phyloP scores from a whole-genome alignment of 495 filamentous ascomycete species.

The Penicillium bovifimosum region DNA sequence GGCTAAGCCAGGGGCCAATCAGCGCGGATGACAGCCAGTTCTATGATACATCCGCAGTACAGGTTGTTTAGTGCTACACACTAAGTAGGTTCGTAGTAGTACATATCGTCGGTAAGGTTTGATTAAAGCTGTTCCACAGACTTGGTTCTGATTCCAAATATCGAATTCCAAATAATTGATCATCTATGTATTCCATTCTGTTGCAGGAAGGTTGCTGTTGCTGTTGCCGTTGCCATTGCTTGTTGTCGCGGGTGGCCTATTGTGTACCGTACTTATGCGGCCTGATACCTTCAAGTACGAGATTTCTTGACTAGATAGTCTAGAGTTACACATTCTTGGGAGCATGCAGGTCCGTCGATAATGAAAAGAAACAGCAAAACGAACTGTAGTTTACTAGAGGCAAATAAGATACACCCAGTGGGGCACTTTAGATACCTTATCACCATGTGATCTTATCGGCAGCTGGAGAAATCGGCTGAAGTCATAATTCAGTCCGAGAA shows the following conservation, averaged over 20 bases:
- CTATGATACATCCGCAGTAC: constrained; percentile 1
- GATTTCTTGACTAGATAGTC: background rate
- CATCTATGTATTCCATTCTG: background rate
- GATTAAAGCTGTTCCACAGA: background rate
- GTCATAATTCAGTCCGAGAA: background rate
- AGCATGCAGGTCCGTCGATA: background rate
- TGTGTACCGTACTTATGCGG: background rate
- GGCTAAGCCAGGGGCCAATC: constrained; percentile 7
- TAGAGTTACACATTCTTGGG: background rate
- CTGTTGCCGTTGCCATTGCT: background rate
- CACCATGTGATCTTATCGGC: constrained; percentile 14
- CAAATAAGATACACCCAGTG: background rate
- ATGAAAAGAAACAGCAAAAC: too few species aligned
- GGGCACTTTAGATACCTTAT: constrained; percentile 3
- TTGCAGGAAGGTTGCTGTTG: too few species aligned
- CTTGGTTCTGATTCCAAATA: constrained; percentile 1
- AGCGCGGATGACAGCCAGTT: background rate
- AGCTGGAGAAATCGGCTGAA: constrained; percentile 13
- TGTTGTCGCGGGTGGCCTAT: background rate
- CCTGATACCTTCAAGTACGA: background rate
- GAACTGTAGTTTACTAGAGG: too few species aligned
- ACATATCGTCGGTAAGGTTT: background rate
- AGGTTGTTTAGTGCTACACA: background rate
- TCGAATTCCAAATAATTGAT: constrained; percentile 1
- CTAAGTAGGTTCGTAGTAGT: background rate